Base-by-base conservation (phyloP, 192 early-diverging fungal species). In the Coemansia sp. region DNA sequence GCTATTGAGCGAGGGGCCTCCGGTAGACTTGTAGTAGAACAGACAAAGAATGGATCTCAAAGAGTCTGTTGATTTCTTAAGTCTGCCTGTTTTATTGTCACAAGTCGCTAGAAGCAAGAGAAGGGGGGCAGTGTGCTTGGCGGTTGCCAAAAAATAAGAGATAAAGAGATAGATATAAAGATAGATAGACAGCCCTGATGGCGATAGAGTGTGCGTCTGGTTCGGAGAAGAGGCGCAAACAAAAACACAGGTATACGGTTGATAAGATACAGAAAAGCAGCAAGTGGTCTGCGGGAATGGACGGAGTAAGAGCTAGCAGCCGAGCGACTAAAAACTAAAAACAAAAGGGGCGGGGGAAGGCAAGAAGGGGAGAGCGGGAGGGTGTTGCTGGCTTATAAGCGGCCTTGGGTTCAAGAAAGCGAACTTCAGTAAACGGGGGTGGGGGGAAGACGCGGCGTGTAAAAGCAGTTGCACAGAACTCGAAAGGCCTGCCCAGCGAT, bases 401-500 rank as follows among this genome's bases (percentile, higher is more conserved):
- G 50, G 31, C 50, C 50, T 53, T 26, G 50, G 50, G 50, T 26
- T 53, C 50, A 28, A 26, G 50, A 10, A 43, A 53, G 14, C 50
- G 26, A 50, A 26, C 42, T 43, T 43, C 42, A 43, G 42, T 43
- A 43, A 43, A 43, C 42, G 50, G 50, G 50, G 50, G 50, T 28
- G 24, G 50, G 50, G 50, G 50, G 46, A 50, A 53, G 50, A 53
- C 26, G 50, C 50, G 50, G 50, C 50, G 50, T 53, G 50, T 53
- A 53, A 53, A 53, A 53, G 50, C 50, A 53, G 50, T 53, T 53
- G 50, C 50, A 53, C 50, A 53, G 50, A 53, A 53, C 50, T 53
- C 50, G 50, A 50, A 50, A 23, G 46, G 46, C 46, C 21, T 3
- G 46, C 46, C 46, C 45, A 46, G 46, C 24, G 24, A 53, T 53